phyloP scores from a whole-genome alignment of 2,329 filamentous ascomycete genomes.

The Chrysoporthe puriensis region DNA sequence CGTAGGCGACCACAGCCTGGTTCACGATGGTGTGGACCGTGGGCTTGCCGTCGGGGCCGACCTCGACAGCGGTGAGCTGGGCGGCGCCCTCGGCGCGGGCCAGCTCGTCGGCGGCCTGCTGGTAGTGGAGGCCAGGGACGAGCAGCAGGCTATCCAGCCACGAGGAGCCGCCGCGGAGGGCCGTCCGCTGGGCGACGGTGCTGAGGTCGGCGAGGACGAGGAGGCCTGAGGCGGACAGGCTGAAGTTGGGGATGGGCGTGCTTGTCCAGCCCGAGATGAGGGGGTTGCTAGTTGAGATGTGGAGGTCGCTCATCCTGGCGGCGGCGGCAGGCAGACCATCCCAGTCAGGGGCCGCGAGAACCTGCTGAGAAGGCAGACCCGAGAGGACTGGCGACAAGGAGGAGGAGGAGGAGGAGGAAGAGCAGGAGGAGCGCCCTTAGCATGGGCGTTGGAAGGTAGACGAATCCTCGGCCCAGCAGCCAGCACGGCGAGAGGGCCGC shows the following conservation, averaged over 20 bases:
- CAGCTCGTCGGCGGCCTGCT: constrained; percentile 59
- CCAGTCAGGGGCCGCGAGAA: neutral
- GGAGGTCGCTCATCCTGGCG: constrained; percentile 4
- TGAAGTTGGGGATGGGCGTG: constrained; percentile 46
- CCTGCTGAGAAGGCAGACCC: neutral
- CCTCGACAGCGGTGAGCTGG: constrained; percentile 46
- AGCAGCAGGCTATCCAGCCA: constrained; percentile 61
- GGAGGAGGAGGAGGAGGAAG: too few species aligned
- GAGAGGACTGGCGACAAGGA: neutral
- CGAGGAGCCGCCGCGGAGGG: constrained; percentile 58
- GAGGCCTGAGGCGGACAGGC: constrained; percentile 27
- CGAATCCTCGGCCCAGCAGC: too few species aligned
- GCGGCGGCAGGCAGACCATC: constrained; percentile 3
- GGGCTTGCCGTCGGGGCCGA: constrained; percentile 35
- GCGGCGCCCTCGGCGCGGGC: constrained; percentile 46
- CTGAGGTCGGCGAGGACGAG: constrained; percentile 60
- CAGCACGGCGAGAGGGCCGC: too few species aligned
- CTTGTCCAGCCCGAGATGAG: constrained; percentile 42
- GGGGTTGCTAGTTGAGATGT: neutral
- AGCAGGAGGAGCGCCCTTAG: too few species aligned
- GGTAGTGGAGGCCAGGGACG: constrained; percentile 63
- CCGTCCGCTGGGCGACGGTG: constrained; percentile 59
- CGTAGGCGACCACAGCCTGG: constrained; percentile 55
- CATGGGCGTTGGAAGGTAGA: too few species aligned
- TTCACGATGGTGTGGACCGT: constrained; percentile 48